phyloP scores from a whole-genome alignment of 352 stramenopile genomes.

The Blastocystis hominis region DNA sequence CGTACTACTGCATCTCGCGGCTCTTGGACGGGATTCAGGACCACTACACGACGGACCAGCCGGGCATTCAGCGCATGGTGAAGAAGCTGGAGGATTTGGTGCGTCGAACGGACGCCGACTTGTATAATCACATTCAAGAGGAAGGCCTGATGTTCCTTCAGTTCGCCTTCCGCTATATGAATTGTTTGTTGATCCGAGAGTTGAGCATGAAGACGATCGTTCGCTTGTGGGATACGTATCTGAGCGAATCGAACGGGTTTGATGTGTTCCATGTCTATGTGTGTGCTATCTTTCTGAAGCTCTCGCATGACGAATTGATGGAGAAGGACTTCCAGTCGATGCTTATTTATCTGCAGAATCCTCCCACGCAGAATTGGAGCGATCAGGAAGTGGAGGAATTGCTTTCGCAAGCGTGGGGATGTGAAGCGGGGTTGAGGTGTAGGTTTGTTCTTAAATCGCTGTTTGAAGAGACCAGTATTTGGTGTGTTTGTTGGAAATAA shows the following conservation, averaged over 20 bases:
- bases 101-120: constrained; percentile 82
- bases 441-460: constrained; percentile 55
- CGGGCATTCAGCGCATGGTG: constrained; percentile 93
- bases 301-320: constrained; percentile 84
- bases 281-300: constrained; percentile 91
- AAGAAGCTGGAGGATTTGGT: constrained; percentile 90
- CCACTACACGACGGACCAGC: constrained; percentile 96
- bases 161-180: constrained; percentile 99
- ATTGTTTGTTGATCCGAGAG: constrained; percentile 94
- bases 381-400: constrained; percentile 93
- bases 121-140: constrained; percentile 83
- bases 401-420: constrained; percentile 83
- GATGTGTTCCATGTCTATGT: constrained; percentile 98
- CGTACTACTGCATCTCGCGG: constrained; percentile 96
- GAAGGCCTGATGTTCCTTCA: constrained; percentile 87
- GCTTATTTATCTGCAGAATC: constrained; percentile 81
- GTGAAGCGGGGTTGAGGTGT: not conserved
- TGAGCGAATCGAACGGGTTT: constrained; percentile 94
- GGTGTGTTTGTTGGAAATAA: constrained; percentile 29
- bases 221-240: constrained; percentile 95
- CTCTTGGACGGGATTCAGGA: constrained; percentile 95
- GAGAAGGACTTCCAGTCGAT: constrained; percentile 83
- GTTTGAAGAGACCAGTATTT: constrained; percentile 55
- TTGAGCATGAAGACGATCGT: constrained; percentile 84
- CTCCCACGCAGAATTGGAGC: constrained; percentile 88